Evolutionary conservation across 192 early-diverging fungal genomes (phyloP), one percentile per base, ranked within the genome.

Genomic region (Coemansia furcata): DNA sequence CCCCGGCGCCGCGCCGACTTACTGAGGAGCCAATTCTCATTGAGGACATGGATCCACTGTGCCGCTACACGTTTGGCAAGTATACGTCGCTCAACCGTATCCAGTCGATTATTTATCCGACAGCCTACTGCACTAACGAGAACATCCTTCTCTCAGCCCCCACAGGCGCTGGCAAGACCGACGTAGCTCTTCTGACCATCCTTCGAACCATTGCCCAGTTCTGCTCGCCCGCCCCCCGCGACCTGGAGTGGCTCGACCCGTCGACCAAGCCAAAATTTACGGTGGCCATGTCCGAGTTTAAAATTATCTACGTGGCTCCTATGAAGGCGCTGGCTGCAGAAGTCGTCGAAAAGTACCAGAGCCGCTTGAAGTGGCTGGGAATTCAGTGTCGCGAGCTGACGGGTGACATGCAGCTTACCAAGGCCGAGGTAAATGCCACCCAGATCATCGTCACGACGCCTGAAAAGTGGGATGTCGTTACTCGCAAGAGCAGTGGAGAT

Each of bases 391-490:
- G 89, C 9, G 98, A 98, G 80, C 85, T 98, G 71, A 99, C 96
- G 4, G 93, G 97, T 62, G 96, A 99, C 80, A 98, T 98, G 94
- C 96, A 98, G 75, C 80, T 99, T 65, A 98, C 98, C 9, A 97
- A 96, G 69, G 84, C 92, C 3, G 96, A 99, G 78, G 92, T 99
- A 30, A 85, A 83, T 30, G 88, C 87, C 21, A 99, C 96, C 3
- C 95, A 99, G 77, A 95, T 99, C 68, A 95, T 99, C 78, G 96
- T 99, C 30, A 98, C 96, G 6, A 99, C 98, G 1, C 98, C 98
- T 0, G 98, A 99, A 75, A 99, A 98, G 62, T 99, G 98, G 98
- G 98, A 99, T 83, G 98, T 98, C 11, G 94, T 99, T 10, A 99
- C 98, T 21, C 88, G 98, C 65, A 99, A 99, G 76, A 86, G 89